Percentiles rank a stretch among this genome's conserved stretches.
phyloP scores from a whole-genome alignment of 2,329 filamentous ascomycete genomes.

The Cyclaneusma minus region DNA sequence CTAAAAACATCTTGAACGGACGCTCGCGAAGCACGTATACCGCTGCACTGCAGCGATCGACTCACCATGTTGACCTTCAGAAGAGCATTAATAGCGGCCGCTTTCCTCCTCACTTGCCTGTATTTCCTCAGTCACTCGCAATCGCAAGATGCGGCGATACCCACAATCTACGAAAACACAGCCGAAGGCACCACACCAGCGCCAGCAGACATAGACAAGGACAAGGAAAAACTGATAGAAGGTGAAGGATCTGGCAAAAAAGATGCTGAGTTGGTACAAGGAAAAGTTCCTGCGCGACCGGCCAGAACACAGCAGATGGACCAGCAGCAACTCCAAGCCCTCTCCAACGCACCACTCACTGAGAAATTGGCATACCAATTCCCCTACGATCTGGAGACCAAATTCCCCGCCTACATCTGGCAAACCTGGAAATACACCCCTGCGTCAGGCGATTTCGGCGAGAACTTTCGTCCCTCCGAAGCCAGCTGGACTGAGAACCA shows the following conservation, averaged over 20 bases:
- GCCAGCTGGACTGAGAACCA: conserved; percentile 80
- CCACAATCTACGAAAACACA: conserved; percentile 16
- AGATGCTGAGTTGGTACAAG: conserved; percentile 2
- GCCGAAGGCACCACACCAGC: conserved; percentile 17
- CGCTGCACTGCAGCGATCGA: no score
- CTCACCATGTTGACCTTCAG: conserved; percentile 61
- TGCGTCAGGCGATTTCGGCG: conserved; percentile 56
- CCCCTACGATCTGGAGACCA: conserved; percentile 74
- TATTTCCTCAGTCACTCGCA: conserved; percentile 53
- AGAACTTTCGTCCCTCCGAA: conserved; percentile 66
- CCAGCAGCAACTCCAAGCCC: conserved; percentile 28
- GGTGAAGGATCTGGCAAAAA: conserved; percentile 2
- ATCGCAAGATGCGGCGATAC: conserved; percentile 5
- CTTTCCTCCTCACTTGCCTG: conserved; percentile 52
- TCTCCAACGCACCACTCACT: conserved; percentile 54
- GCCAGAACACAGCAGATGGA: conserved; percentile 1
- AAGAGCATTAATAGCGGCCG: conserved; percentile 57
- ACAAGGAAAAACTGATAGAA: conserved; percentile 4
- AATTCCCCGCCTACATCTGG: conserved; percentile 97
- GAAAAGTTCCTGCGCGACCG: conserved; percentile 3
- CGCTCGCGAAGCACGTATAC: no score
- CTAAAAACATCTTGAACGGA: no score
- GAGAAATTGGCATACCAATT: conserved; percentile 86
- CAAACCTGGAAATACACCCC: conserved; percentile 94
- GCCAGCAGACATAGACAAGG: conserved; percentile 3